Percentiles rank a stretch among this genome's conserved stretches.
Evolutionary conservation across 345 rosid species (phyloP).

Genomic region (Euclidium syriacum): DNA sequence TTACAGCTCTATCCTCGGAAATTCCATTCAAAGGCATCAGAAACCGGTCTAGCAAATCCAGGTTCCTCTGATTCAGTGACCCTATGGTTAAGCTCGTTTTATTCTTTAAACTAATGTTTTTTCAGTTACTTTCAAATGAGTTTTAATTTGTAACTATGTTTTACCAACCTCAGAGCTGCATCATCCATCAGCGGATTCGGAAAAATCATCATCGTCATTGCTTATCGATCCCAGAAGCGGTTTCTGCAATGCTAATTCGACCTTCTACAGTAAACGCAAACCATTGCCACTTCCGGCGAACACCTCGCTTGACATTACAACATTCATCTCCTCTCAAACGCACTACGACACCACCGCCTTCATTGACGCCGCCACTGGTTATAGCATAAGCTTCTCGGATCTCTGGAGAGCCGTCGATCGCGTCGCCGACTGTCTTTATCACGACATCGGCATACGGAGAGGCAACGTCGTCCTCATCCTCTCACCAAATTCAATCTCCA

Average conservation of each 20-base stretch:
- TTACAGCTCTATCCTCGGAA: too few relatives aligned
- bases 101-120: too few relatives aligned
- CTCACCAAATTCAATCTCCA: conserved; percentile 70
- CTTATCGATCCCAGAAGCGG: conserved; percentile 47
- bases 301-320: conserved; percentile 51
- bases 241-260: conserved; percentile 45
- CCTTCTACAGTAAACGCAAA: conserved; percentile 63
- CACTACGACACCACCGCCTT: conserved; percentile 66
- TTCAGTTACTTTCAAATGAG: too few relatives aligned
- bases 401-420: conserved; percentile 70
- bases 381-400: conserved; percentile 47
- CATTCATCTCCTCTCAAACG: conserved; percentile 70
- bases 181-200: too few relatives aligned
- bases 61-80: too few relatives aligned
- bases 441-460: conserved; percentile 53
- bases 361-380: conserved; percentile 71
- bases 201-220: background rate
- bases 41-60: too few relatives aligned
- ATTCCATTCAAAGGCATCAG: too few relatives aligned
- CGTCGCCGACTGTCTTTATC: conserved; percentile 43
- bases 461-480: conserved; percentile 72
- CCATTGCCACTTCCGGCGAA: conserved; percentile 48
- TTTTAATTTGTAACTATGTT: too few relatives aligned
- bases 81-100: too few relatives aligned
- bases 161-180: too few relatives aligned